A percentile compares a stretch with the other conserved stretches of the same genome.
These are phyloP conservation scores for Chytriomyces sp. DNA, from an alignment of 192 early-diverging fungal species.

Conservation along the genomic window DNA sequence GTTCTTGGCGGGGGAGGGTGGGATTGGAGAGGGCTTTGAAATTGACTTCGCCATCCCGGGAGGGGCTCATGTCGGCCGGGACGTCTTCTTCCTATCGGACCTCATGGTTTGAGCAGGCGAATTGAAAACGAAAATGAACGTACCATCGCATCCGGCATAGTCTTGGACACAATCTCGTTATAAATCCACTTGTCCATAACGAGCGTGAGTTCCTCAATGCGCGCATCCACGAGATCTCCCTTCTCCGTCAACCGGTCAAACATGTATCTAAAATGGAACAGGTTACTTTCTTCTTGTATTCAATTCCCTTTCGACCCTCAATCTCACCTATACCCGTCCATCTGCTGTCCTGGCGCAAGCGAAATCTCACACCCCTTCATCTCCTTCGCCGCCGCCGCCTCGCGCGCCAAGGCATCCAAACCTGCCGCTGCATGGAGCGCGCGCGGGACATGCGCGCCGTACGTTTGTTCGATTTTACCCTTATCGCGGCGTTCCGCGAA, in stretches of 20 bases:
- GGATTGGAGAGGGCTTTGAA: slow-evolving; percentile 54
- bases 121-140: neutral
- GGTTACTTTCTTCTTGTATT: neutral
- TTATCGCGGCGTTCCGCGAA: slow-evolving; percentile 24
- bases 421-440: neutral
- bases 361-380: slow-evolving; percentile 28
- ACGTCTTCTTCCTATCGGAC: neutral
- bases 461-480: slow-evolving; percentile 55
- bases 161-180: slow-evolving; percentile 7
- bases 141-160: neutral
- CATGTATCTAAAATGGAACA: slow-evolving; percentile 59
- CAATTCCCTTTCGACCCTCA: neutral
- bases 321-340: slow-evolving; percentile 55
- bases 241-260: slow-evolving; percentile 72
- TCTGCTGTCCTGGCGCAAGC: slow-evolving; percentile 46
- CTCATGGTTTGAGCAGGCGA: neutral
- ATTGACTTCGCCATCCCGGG: neutral
- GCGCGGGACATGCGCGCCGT: slow-evolving; percentile 60
- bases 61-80: neutral
- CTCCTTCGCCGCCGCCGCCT: too few relatives aligned
- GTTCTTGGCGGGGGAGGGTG: slow-evolving; percentile 50
- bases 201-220: slow-evolving; percentile 61
- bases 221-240: slow-evolving; percentile 55
- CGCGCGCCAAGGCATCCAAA: too few relatives aligned
- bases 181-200: slow-evolving; percentile 39